Evolutionary conservation across 2,329 filamentous ascomycete species (phyloP).

Genomic region (Pseudocercospora ulei): DNA sequence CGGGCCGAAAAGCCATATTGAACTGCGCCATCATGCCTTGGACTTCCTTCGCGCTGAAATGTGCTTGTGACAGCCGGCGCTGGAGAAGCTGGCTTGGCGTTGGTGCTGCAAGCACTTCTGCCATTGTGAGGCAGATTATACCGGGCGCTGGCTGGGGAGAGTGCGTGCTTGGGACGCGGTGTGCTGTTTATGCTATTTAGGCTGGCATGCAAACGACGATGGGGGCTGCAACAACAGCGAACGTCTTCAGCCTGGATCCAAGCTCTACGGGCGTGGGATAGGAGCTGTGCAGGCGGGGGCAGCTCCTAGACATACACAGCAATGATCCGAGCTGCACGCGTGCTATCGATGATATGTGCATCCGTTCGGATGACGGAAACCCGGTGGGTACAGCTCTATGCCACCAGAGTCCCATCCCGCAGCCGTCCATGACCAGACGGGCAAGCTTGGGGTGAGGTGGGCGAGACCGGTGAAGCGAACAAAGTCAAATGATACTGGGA

Average conservation of each 20-base stretch:
- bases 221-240: no score
- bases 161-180: background rate
- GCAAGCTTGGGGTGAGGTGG: slow-evolving; percentile 20
- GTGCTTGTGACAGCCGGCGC: slow-evolving; percentile 26
- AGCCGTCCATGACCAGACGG: slow-evolving; percentile 16
- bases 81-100: slow-evolving; percentile 24
- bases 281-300: slow-evolving; percentile 5
- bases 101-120: slow-evolving; percentile 17
- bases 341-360: slow-evolving; percentile 18
- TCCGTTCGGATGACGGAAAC: slow-evolving; percentile 24
- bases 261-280: no score
- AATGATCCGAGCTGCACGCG: slow-evolving; percentile 13
- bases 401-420: slow-evolving; percentile 20
- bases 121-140: slow-evolving; percentile 17
- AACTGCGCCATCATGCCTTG: slow-evolving; percentile 27
- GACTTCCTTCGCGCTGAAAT: slow-evolving; percentile 25
- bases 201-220: background rate
- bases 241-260: no score
- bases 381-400: slow-evolving; percentile 19
- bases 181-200: no score
- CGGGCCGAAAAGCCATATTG: slow-evolving; percentile 28
- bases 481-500: slow-evolving; percentile 19
- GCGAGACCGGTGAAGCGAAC: slow-evolving; percentile 17
- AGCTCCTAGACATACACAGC: slow-evolving; percentile 17
- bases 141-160: background rate